Evolutionary conservation across 257 asterid species (phyloP).

Genomic region (Mentha longifolia): DNA sequence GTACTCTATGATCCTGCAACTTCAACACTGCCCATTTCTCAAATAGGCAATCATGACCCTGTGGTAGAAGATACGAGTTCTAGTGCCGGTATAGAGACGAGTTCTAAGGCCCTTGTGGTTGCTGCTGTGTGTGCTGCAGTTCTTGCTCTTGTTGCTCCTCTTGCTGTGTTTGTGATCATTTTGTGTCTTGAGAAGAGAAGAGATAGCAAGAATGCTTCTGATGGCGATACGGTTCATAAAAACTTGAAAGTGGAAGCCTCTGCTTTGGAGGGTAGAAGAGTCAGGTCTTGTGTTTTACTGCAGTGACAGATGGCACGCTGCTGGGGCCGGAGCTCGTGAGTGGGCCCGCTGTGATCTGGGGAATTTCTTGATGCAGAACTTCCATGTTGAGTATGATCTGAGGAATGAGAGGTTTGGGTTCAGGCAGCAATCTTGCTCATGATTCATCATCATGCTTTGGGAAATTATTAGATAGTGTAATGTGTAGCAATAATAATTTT

Average conservation of each 20-base stretch:
- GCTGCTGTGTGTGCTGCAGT: conserved; percentile 43
- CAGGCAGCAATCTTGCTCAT: conserved; percentile 58
- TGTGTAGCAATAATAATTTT: conserved; percentile 16
- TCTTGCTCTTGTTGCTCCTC: conserved; percentile 31
- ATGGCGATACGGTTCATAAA: conserved; percentile 36
- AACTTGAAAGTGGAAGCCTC: conserved; percentile 31
- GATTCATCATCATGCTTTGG: conserved; percentile 6
- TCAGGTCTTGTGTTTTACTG: conserved; percentile 50
- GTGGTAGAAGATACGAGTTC: background rate
- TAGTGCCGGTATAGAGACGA: background rate
- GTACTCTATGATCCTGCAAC: conserved; percentile 44
- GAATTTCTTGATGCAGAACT: conserved; percentile 84
- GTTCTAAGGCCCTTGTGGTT: conserved; percentile 20
- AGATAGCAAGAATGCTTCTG: conserved; percentile 16
- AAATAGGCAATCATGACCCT: background rate
- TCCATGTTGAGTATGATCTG: conserved; percentile 73
- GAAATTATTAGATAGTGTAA: background rate
- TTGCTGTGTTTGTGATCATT: conserved; percentile 30
- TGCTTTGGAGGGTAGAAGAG: conserved; percentile 36
- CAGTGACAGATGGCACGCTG: conserved; percentile 52
- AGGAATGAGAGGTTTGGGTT: conserved; percentile 77
- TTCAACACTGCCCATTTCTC: background rate
- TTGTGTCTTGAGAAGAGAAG: conserved; percentile 41
- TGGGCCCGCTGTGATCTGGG: conserved; percentile 89
- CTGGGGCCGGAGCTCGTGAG: conserved; percentile 41